Conservation (phyloP, 2,329 filamentous ascomycete genomes). For the Periconia sp. region DNA sequence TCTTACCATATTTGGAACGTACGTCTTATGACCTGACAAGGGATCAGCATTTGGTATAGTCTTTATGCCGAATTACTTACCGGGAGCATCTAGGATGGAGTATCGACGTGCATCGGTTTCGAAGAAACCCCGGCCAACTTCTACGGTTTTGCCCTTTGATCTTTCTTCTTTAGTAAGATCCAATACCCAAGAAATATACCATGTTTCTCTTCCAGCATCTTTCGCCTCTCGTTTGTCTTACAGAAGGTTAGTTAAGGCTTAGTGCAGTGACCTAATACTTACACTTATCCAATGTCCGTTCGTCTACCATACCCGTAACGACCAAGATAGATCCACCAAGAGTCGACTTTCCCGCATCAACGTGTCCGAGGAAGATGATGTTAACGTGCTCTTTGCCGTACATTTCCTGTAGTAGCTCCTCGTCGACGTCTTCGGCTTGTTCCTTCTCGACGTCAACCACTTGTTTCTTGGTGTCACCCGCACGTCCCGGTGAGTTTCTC, state of each 20-base stretch:
- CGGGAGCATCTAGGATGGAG: conserved; percentile 93
- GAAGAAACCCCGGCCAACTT: conserved; percentile 90
- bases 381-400: conserved; percentile 95
- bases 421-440: conserved; percentile 77
- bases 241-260: not conserved
- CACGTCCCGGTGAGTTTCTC: conserved; percentile 75
- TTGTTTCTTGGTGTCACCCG: conserved; percentile 69
- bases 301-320: conserved; percentile 97
- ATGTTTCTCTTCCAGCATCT: conserved; percentile 94
- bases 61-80: too few relatives aligned
- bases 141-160: conserved; percentile 95
- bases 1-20: conserved; percentile 97
- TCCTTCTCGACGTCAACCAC: conserved; percentile 85
- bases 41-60: too few relatives aligned
- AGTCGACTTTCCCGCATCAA: conserved; percentile 97
- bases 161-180: conserved; percentile 97
- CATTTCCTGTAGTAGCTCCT: conserved; percentile 89
- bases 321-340: conserved; percentile 93
- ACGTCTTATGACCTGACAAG: conserved; percentile 26
- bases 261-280: not conserved
- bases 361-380: conserved; percentile 97
- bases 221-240: conserved; percentile 79
- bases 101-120: conserved; percentile 96
- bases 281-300: conserved; percentile 94
- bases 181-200: conserved; percentile 98